These are phyloP conservation scores for Alloascoidea africana DNA, from an alignment of 805 yeast species.

Conservation along the genomic window DNA sequence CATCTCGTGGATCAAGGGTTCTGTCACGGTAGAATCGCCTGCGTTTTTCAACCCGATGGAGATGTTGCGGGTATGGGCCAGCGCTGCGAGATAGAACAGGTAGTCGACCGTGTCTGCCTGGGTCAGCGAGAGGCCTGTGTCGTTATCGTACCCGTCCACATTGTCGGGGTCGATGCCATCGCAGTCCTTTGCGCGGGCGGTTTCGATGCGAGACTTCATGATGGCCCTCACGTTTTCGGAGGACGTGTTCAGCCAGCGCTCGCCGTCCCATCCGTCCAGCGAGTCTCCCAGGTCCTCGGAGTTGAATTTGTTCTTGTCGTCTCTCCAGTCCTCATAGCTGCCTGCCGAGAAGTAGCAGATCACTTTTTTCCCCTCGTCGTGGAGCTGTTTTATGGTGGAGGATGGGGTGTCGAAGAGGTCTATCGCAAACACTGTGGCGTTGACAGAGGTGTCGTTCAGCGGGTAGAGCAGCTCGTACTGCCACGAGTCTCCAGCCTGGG, in stretches of 20 bases:
- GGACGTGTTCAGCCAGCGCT: slow-evolving; percentile 14
- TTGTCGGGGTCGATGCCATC: slow-evolving; percentile 19
- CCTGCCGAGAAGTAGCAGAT: slow-evolving; percentile 20
- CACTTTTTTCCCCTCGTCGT: slow-evolving; percentile 11
- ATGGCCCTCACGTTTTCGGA: slow-evolving; percentile 12
- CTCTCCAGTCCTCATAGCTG: slow-evolving; percentile 17
- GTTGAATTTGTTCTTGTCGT: slow-evolving; percentile 11
- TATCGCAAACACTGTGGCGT: slow-evolving; percentile 13
- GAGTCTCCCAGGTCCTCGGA: slow-evolving; percentile 13
- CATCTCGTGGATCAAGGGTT: slow-evolving; percentile 9
- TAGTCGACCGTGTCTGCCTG: slow-evolving; percentile 13
- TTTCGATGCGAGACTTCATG: slow-evolving; percentile 12
- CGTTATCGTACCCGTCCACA: slow-evolving; percentile 17
- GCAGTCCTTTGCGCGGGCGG: slow-evolving; percentile 13
- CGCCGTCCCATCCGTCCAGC: slow-evolving; percentile 17
- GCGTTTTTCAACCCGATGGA: slow-evolving; percentile 16
- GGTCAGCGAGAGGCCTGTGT: slow-evolving; percentile 15
- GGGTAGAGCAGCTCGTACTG: slow-evolving; percentile 11
- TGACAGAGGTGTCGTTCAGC: slow-evolving; percentile 5
- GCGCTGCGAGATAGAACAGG: slow-evolving; percentile 12
- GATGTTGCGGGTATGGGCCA: slow-evolving; percentile 11
- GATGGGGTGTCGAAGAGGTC: slow-evolving; percentile 13
- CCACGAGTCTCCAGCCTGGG: slow-evolving; percentile 11
- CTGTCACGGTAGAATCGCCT: slow-evolving; percentile 12
- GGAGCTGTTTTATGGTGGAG: slow-evolving; percentile 9